Evolutionary conservation across 2,329 filamentous ascomycete genomes (phyloP).

Genomic region (Aspergillus intermedius): DNA sequence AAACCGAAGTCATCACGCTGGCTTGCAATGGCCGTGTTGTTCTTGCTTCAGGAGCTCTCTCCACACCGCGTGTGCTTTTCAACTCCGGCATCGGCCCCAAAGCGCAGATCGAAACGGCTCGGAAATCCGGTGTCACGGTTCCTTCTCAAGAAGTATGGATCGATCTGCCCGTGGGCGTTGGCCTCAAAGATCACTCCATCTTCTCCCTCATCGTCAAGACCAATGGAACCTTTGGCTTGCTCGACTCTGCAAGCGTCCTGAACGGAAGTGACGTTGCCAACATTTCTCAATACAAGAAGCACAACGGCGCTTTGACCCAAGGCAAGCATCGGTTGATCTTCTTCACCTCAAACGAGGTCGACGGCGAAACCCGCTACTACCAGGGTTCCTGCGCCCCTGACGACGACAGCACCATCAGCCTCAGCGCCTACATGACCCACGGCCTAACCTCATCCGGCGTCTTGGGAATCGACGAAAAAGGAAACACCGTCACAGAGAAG

Average conservation of each 20-base stretch:
- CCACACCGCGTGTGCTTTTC: constrained; percentile 62
- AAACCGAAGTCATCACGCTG: constrained; percentile 58
- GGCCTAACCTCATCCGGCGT: constrained; percentile 21
- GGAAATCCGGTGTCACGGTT: constrained; percentile 36
- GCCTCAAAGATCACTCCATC: constrained; percentile 40
- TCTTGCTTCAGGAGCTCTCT: constrained; percentile 62
- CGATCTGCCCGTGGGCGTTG: constrained; percentile 46
- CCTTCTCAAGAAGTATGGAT: constrained; percentile 44
- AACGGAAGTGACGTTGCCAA: constrained; percentile 14
- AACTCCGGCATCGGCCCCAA: constrained; percentile 62
- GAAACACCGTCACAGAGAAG: constrained; percentile 20
- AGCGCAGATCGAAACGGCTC: constrained; percentile 41
- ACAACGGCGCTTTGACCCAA: constrained; percentile 14
- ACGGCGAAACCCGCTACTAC: constrained; percentile 21
- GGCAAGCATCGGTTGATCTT: constrained; percentile 22
- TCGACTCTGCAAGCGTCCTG: constrained; percentile 12
- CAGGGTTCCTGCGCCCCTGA: constrained; percentile 18
- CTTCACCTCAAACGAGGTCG: constrained; percentile 21
- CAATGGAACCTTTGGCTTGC: constrained; percentile 12
- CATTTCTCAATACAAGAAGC: constrained; percentile 18
- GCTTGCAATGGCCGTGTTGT: constrained; percentile 59
- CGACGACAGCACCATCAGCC: constrained; percentile 12
- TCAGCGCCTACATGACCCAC: constrained; percentile 23
- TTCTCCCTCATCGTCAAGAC: constrained; percentile 15
- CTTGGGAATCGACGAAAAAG: constrained; percentile 16